Evolutionary conservation across 495 filamentous ascomycete genomes (phyloP).

Genomic region (Podospora australis): DNA sequence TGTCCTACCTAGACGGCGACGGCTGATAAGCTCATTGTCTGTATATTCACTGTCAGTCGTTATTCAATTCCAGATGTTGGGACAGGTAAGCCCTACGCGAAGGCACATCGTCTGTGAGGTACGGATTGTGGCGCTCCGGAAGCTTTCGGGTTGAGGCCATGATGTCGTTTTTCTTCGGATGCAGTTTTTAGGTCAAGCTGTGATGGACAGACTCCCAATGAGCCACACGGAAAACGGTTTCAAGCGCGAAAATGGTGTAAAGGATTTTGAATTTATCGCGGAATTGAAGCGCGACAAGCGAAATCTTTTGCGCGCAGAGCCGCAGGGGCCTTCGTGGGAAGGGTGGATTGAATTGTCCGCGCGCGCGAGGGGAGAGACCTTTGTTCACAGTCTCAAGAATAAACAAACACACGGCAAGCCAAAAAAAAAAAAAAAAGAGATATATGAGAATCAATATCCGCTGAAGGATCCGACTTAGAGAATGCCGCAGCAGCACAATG

Average conservation of each 20-base stretch:
- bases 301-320: constrained; percentile 30
- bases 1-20: constrained; percentile 86
- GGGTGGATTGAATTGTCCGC: background rate
- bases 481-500: constrained; percentile 5
- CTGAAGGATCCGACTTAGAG: background rate
- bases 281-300: constrained; percentile 12
- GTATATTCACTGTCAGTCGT: constrained; percentile 20
- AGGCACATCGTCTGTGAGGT: constrained; percentile 66
- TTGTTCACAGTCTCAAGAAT: background rate
- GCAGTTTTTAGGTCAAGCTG: background rate
- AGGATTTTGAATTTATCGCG: background rate
- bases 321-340: constrained; percentile 9
- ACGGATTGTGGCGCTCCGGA: constrained; percentile 67
- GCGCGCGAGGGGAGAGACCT: background rate
- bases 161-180: background rate
- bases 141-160: constrained; percentile 59
- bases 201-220: background rate
- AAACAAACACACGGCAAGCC: background rate
- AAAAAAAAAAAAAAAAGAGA: background rate
- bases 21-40: constrained; percentile 79
- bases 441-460: background rate
- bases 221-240: background rate
- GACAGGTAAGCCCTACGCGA: constrained; percentile 41
- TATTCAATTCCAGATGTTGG: constrained; percentile 24
- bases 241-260: background rate